Evolutionary conservation across 345 rosid species (phyloP).

Genomic region (Boechera divaricarpa): DNA sequence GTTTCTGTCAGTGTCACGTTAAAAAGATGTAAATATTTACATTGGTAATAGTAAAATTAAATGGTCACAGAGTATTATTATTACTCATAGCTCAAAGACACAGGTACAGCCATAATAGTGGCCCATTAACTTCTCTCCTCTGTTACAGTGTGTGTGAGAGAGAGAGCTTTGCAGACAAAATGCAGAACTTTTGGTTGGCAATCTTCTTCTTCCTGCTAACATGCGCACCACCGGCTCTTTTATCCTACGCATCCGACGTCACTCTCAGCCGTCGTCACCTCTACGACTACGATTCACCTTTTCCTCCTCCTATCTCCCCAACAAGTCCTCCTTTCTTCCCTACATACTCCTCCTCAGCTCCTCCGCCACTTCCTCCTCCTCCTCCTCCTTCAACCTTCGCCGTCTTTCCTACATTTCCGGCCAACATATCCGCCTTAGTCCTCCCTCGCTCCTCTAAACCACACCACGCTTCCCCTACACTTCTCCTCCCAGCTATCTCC

Average conservation of each 20-base stretch:
- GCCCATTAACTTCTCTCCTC: slow-evolving; percentile 26
- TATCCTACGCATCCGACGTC: slow-evolving; percentile 38
- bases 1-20: neutral
- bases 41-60: slow-evolving; percentile 7
- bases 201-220: slow-evolving; percentile 44
- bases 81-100: slow-evolving; percentile 25
- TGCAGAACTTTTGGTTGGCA: slow-evolving; percentile 40
- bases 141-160: slow-evolving; percentile 1
- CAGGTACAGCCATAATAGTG: slow-evolving; percentile 27
- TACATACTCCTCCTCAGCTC: slow-evolving; percentile 28
- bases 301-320: slow-evolving; percentile 50
- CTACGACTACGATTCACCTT: slow-evolving; percentile 66
- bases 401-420: slow-evolving; percentile 79
- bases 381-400: slow-evolving; percentile 68
- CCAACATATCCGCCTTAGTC: slow-evolving; percentile 81
- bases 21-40: neutral
- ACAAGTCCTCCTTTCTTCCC: slow-evolving; percentile 75
- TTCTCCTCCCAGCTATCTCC: slow-evolving; percentile 54
- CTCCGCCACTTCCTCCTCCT: slow-evolving; percentile 69
- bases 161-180: slow-evolving; percentile 29
- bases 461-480: slow-evolving; percentile 54
- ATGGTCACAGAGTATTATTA: neutral
- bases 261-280: slow-evolving; percentile 68
- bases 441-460: slow-evolving; percentile 65
- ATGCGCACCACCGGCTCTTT: slow-evolving; percentile 17